phyloP scores from a whole-genome alignment of 305 asterid genomes.

The Solanum hybrid region DNA sequence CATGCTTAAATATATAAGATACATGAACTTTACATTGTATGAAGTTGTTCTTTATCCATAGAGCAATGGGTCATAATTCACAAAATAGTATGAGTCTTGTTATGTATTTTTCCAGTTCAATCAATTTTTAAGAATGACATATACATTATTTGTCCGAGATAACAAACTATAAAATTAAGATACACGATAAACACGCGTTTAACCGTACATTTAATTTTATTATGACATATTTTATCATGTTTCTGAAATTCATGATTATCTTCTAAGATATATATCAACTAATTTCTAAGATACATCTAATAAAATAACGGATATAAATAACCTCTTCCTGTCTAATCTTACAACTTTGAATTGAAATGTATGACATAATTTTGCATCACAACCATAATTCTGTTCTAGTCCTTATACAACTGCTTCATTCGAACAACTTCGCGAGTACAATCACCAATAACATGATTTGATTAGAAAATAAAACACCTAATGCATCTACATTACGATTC shows the following conservation, averaged over 20 bases:
- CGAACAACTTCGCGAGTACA: background rate
- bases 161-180: too few relatives aligned
- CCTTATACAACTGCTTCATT: background rate
- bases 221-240: background rate
- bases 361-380: background rate
- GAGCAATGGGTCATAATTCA: too few relatives aligned
- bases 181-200: too few relatives aligned
- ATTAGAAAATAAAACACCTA: background rate
- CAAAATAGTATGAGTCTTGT: too few relatives aligned
- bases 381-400: background rate
- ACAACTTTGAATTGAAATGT: background rate
- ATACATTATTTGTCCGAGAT: too few relatives aligned
- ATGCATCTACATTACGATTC: background rate
- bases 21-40: background rate
- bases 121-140: too few relatives aligned
- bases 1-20: background rate
- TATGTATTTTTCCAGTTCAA: too few relatives aligned
- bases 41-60: too few relatives aligned
- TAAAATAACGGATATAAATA: too few relatives aligned
- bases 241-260: background rate
- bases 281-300: background rate
- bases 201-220: too few relatives aligned
- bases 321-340: background rate
- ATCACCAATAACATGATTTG: background rate
- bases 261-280: background rate